Base-by-base conservation (phyloP, 163 green algal species). In the Prototheca wickerhamii region DNA sequence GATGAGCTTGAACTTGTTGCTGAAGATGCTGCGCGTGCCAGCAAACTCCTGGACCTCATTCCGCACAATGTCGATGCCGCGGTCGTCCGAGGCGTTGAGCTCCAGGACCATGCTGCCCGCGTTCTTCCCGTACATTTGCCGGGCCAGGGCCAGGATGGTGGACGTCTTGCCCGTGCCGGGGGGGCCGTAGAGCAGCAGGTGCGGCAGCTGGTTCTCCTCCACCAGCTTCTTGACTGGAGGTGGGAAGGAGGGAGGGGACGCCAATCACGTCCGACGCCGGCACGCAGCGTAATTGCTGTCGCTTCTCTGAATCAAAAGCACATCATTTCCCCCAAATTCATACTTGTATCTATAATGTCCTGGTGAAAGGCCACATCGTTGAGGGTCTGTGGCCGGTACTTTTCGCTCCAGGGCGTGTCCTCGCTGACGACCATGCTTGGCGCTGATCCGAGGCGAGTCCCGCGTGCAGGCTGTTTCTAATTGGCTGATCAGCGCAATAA, bases 21-120 rank as follows among this genome's bases (percentile, higher is more conserved):
- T 87, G 71, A 94, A 94, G 33, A 95, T 87, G 33, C 79, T 90
- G 52, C 81, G 74, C 2, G 87, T 94, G 69, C 61, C 80, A 28
- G 92, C 94, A 88, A 98, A 99, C 68, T 97, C 90, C 75, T 98
- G 89, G 34, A 99, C 92, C 76, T 98, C 80, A 44, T 98, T 77
- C 35, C 94, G 76, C 44, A 99, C 93, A 15, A 98, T 89, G 51
- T 54, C 57, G 57, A 98, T 98, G 63, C 90, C 90, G 20, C 92
- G 67, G 70, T 97, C 92, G 74, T 98, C 94, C 17, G 87, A 96
- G 0, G 94, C 94, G 65, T 99, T 99, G 2, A 99, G 81, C 80
- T 99, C 92, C 63, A 99, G 73, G 2, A 84, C 89, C 92, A 98
- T 98, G 60, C 50, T 69, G 10, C 32, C 58, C 56, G 91, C 73